Evolutionary conservation across 2,329 filamentous ascomycete genomes (phyloP).

Genomic region (Ophidiomyces ophidiicola): DNA sequence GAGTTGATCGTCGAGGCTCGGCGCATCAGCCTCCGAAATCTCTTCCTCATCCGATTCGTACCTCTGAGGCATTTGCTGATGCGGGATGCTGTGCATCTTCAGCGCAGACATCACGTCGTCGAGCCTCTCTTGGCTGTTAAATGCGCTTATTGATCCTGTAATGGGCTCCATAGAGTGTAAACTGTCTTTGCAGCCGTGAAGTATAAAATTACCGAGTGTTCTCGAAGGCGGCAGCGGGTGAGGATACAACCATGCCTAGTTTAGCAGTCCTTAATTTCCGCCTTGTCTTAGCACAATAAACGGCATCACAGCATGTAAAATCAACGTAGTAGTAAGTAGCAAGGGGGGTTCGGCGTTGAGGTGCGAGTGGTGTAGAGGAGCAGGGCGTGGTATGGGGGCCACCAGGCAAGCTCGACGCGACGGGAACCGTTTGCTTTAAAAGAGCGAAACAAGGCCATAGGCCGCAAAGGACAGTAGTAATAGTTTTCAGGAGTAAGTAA

Average conservation of each 20-base stretch:
- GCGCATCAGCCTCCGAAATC: conserved; percentile 14
- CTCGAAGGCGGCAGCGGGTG: not conserved
- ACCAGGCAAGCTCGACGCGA: too few species aligned
- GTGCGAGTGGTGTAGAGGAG: not conserved
- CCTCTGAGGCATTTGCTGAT: conserved; percentile 9
- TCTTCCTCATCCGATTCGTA: conserved; percentile 18
- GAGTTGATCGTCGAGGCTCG: conserved; percentile 10
- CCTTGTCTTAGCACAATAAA: conserved; percentile 6
- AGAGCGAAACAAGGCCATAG: too few species aligned
- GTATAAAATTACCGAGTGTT: not conserved
- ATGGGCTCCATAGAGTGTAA: not conserved
- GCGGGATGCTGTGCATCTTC: conserved; percentile 7
- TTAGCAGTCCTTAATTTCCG: conserved; percentile 9
- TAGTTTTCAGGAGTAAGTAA: too few species aligned
- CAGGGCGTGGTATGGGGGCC: too few species aligned
- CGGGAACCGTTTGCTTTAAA: too few species aligned
- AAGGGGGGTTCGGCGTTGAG: not conserved
- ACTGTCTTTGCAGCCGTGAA: not conserved
- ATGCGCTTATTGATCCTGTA: not conserved
- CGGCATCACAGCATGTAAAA: not conserved
- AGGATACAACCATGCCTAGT: conserved; percentile 5
- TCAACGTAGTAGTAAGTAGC: not conserved
- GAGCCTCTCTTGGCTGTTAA: not conserved
- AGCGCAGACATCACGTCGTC: conserved; percentile 1
- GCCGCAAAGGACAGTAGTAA: too few species aligned